Conservation (phyloP, 164 flowering plant genomes). For the Chloranthus sessilifolius region DNA sequence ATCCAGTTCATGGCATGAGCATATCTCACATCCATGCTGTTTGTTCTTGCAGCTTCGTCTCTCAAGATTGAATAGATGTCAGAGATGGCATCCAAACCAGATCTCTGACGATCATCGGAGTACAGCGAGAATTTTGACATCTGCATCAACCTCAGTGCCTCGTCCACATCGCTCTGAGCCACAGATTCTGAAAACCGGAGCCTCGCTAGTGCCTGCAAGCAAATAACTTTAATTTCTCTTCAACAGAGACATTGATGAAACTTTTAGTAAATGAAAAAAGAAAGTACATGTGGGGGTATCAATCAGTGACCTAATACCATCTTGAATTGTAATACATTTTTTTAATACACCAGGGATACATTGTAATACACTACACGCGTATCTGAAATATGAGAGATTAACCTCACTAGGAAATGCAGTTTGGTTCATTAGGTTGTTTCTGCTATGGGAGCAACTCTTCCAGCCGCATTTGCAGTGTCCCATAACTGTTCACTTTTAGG, state of each 20-base stretch:
- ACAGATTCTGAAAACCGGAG: conserved; percentile 88
- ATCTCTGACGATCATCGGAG: conserved; percentile 84
- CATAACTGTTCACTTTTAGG: no score
- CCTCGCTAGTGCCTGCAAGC: conserved; percentile 85
- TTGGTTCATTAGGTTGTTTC: no score
- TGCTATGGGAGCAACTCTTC: no score
- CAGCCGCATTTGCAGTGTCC: no score
- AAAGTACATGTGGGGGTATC: not conserved
- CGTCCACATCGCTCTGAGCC: conserved; percentile 98
- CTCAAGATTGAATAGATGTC: conserved; percentile 91
- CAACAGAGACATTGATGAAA: no score
- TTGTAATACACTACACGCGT: no score
- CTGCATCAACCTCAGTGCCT: conserved; percentile 94
- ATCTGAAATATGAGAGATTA: no score
- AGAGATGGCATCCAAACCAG: conserved; percentile 97
- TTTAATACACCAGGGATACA: no score
- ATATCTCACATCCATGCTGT: conserved; percentile 74
- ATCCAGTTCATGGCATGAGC: conserved; percentile 96
- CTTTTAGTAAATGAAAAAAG: no score
- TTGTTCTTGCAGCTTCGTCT: conserved; percentile 88
- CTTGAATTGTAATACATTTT: no score
- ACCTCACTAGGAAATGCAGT: no score
- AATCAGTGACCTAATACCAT: not conserved
- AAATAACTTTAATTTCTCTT: not conserved
- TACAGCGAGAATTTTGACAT: conserved; percentile 98